Base-by-base conservation (phyloP, 345 rosid genomes). In the Garcia nutans region DNA sequence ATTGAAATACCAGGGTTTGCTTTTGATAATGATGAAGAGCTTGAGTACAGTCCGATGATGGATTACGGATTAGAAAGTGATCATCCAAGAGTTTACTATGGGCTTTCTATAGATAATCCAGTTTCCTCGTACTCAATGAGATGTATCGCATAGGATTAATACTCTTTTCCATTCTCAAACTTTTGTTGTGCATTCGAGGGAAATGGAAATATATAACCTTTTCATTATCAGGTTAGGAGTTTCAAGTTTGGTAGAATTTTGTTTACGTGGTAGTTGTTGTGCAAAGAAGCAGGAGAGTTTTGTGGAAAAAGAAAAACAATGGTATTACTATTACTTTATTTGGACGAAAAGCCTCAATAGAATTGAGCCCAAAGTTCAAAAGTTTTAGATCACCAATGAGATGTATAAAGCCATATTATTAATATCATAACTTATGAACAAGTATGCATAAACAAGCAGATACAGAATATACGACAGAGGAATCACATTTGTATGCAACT, bases 1-100 rank as follows among this genome's bases (percentile, higher is more conserved):
- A 79, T 86, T 23, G 87, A 81, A 81, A 69, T 91, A 54, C 96
- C 96, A 8, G 89, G 81, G 70, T 91, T 84, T 44, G 92, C 81
- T 75, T 73, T 77, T 31, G 93, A 89, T 20, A 84, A 89, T 41
- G 96, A 91, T 5, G 84, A 85, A 26, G 83, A 87, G 75, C 49
- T 85, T 74, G 93, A 89, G 72, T 73, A 69, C 73, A 84, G 84
- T 49, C 86, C 87, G 56, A 45, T 81, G 72, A 75, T 71, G 74
- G 87, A 86, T 72, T 89, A 88, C 59, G 97, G 92, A 56, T 75
- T 87, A 73, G 97, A 90, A 72, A 89, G 93, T 3, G 97, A 91
- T 69, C 83, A 84, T 62, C 92, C 87, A 0, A 77, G 90, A 71
- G 74, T 77, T 55, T 77, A 74, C 68, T 24, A 73, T 31, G 79